phyloP scores from a whole-genome alignment of 2,329 filamentous ascomycete species.

The Alternaria ethzedia region DNA sequence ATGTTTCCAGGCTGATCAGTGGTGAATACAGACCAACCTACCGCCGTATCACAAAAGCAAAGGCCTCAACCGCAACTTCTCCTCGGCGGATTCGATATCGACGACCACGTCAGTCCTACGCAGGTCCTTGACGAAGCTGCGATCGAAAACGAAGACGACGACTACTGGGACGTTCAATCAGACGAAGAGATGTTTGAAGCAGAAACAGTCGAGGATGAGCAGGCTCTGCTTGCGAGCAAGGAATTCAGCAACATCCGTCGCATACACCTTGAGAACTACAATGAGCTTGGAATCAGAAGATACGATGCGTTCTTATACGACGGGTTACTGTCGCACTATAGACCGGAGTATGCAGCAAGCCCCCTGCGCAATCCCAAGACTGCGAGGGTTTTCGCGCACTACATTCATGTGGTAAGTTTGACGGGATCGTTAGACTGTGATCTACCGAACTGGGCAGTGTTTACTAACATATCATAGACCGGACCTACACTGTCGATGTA shows the following conservation, averaged over 20 bases:
- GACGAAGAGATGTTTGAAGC: constrained; percentile 53
- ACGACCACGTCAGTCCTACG: constrained; percentile 46
- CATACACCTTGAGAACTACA: constrained; percentile 45
- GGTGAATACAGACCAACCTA: constrained; percentile 32
- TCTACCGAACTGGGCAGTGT: not conserved
- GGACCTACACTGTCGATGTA: constrained; percentile 86
- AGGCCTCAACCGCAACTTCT: constrained; percentile 24
- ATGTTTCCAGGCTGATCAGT: constrained; percentile 27
- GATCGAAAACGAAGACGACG: constrained; percentile 56
- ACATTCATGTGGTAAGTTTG: constrained; percentile 71
- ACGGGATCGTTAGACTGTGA: not conserved
- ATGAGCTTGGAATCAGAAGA: constrained; percentile 47
- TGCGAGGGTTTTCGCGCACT: constrained; percentile 86
- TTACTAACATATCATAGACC: constrained; percentile 55
- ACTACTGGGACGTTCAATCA: constrained; percentile 58
- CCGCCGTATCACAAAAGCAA: constrained; percentile 19
- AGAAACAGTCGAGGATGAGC: constrained; percentile 27
- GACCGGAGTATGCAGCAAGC: constrained; percentile 56
- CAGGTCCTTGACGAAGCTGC: constrained; percentile 47
- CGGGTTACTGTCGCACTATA: constrained; percentile 55
- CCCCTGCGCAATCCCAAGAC: constrained; percentile 83
- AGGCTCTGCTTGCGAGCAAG: constrained; percentile 30
- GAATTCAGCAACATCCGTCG: constrained; percentile 48
- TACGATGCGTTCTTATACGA: constrained; percentile 57
- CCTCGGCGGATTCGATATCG: constrained; percentile 48